These are phyloP conservation scores for Mycena vulgaris DNA, from an alignment of 768 basidiomycete species.

Conservation along the genomic window DNA sequence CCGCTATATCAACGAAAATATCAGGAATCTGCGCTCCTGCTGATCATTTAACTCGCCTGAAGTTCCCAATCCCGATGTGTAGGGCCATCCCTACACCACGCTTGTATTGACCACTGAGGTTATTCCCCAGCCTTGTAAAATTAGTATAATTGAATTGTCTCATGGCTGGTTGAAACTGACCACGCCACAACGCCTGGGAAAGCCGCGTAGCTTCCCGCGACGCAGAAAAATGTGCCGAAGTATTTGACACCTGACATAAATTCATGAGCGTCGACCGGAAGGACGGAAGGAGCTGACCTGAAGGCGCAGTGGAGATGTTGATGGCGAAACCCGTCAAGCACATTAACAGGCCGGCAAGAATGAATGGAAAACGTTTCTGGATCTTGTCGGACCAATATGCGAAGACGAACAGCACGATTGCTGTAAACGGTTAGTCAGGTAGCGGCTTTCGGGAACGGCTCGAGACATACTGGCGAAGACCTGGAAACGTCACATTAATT, in stretches of 20 bases:
- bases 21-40: neutral
- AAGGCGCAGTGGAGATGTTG: conserved; percentile 63
- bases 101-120: conserved; percentile 79
- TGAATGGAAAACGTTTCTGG: conserved; percentile 72
- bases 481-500: conserved; percentile 2
- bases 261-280: neutral
- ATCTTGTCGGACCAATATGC: conserved; percentile 73
- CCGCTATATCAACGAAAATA: conserved; percentile 51
- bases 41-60: conserved; percentile 41
- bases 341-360: conserved; percentile 62
- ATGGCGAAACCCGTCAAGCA: conserved; percentile 73
- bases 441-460: neutral
- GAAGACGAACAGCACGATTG: conserved; percentile 64
- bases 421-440: conserved; percentile 47
- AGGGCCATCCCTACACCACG: conserved; percentile 78
- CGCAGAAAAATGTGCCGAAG: conserved; percentile 79
- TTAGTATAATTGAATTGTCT: conserved; percentile 4
- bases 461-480: conserved; percentile 68
- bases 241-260: conserved; percentile 68
- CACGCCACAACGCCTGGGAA: conserved; percentile 77
- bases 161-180: conserved; percentile 49
- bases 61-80: conserved; percentile 79
- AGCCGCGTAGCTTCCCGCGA: conserved; percentile 71
- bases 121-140: conserved; percentile 73
- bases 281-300: conserved; percentile 14